These are phyloP conservation scores for Pholiota molesta DNA, from an alignment of 768 basidiomycete species.

Conservation along the genomic window DNA sequence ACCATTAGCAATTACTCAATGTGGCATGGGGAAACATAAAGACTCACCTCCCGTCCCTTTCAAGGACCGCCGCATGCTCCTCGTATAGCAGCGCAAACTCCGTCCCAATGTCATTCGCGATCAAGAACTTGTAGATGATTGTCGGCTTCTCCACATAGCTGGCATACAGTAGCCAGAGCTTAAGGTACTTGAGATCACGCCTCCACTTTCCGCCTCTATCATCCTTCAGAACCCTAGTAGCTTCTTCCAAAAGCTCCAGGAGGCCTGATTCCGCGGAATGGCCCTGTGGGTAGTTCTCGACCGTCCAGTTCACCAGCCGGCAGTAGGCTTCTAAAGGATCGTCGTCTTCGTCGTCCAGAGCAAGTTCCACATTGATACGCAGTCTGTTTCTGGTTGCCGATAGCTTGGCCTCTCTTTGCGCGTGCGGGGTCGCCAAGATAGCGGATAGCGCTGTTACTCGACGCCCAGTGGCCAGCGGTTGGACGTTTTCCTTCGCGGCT, in stretches of 20 bases:
- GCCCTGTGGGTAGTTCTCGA: conserved; percentile 94
- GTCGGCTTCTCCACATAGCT: conserved; percentile 89
- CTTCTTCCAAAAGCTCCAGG: conserved; percentile 91
- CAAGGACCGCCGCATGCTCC: conserved; percentile 85
- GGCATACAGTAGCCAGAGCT: conserved; percentile 93
- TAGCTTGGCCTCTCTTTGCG: conserved; percentile 72
- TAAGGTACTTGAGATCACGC: conserved; percentile 84
- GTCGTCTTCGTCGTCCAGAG: conserved; percentile 80
- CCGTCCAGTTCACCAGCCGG: conserved; percentile 86
- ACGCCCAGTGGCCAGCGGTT: conserved; percentile 78
- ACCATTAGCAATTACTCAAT: conserved; percentile 1
- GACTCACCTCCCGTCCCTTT: conserved; percentile 77
- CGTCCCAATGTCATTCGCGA: conserved; percentile 91
- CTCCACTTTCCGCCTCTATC: conserved; percentile 75
- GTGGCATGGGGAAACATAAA: not conserved
- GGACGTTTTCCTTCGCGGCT: conserved; percentile 86
- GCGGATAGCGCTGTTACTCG: conserved; percentile 78
- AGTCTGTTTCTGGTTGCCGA: conserved; percentile 65
- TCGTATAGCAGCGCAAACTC: conserved; percentile 84
- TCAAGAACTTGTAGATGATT: conserved; percentile 86
- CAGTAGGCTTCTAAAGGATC: conserved; percentile 89
- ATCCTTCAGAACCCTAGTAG: conserved; percentile 83
- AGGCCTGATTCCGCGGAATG: conserved; percentile 87
- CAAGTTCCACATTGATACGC: conserved; percentile 72
- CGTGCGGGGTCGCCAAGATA: conserved; percentile 76